phyloP scores from a whole-genome alignment of 306 rosid genomes.

The Dalbergia oliveri region DNA sequence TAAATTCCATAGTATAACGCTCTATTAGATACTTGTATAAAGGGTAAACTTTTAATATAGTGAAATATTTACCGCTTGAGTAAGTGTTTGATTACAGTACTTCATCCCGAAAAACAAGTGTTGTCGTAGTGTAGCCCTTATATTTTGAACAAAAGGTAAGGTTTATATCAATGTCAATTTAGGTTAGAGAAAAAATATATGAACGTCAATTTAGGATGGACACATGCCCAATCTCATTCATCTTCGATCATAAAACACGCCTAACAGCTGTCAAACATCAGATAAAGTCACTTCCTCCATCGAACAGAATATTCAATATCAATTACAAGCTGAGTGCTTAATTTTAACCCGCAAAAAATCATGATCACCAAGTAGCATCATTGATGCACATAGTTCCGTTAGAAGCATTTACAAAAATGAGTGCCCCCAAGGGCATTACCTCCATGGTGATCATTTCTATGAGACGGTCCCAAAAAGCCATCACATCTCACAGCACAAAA shows the following conservation, averaged over 20 bases:
- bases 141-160: no score
- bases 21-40: no score
- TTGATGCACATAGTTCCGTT: slow-evolving; percentile 21
- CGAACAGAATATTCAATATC: background rate
- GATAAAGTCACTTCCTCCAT: background rate
- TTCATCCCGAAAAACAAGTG: no score
- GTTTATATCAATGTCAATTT: no score
- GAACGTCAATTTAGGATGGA: background rate
- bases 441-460: slow-evolving; percentile 8
- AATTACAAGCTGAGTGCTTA: slow-evolving; percentile 3
- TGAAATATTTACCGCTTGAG: background rate
- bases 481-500: slow-evolving; percentile 24
- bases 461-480: slow-evolving; percentile 24
- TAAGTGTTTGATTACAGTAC: background rate
- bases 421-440: slow-evolving; percentile 37
- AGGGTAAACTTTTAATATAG: background rate
- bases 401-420: slow-evolving; percentile 53
- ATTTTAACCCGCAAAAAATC: background rate
- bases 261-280: no score
- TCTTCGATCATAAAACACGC: background rate
- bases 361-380: slow-evolving; percentile 10
- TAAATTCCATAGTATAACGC: background rate
- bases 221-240: background rate
- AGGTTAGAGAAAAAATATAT: no score
- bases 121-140: no score